Conservation (phyloP, 2,329 filamentous ascomycete genomes). For the Ophiognomonia clavigignenti-juglandacearum region DNA sequence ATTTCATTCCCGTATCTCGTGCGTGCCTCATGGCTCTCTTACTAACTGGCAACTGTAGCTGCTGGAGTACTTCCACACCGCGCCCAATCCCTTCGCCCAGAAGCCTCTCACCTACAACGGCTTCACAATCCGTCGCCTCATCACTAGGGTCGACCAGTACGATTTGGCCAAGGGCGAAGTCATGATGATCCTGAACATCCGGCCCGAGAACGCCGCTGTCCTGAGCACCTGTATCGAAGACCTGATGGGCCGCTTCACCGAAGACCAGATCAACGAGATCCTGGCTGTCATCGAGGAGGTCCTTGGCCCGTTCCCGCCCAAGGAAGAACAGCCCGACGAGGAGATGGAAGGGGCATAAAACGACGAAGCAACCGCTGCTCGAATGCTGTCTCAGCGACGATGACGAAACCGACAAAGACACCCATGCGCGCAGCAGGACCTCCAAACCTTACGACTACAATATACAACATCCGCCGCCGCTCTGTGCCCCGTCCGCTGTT, state of each 20-base stretch:
- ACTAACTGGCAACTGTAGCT: constrained; percentile 37
- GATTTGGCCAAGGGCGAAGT: constrained; percentile 64
- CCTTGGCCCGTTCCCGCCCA: constrained; percentile 45
- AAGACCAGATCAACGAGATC: constrained; percentile 55
- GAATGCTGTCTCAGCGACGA: constrained; percentile 19
- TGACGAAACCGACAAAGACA: not conserved
- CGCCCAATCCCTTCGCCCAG: constrained; percentile 52
- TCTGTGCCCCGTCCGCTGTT: constrained; percentile 44
- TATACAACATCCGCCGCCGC: constrained; percentile 48
- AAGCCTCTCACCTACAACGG: constrained; percentile 48
- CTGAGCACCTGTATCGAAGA: constrained; percentile 64
- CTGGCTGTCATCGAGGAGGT: constrained; percentile 52
- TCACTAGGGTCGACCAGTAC: constrained; percentile 51
- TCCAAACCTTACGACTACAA: constrained; percentile 35
- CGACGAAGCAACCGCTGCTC: constrained; percentile 30
- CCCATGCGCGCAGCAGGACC: no score
- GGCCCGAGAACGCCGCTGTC: constrained; percentile 51
- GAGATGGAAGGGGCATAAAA: constrained; percentile 24
- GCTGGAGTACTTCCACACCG: constrained; percentile 53
- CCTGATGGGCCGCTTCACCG: constrained; percentile 54
- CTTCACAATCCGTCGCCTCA: constrained; percentile 46
- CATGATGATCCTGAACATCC: constrained; percentile 63
- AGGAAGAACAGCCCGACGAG: constrained; percentile 20
- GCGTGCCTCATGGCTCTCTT: no score
- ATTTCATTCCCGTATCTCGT: no score